Conservation (phyloP, 2,329 filamentous ascomycete genomes). For the Scorias spongiosa region DNA sequence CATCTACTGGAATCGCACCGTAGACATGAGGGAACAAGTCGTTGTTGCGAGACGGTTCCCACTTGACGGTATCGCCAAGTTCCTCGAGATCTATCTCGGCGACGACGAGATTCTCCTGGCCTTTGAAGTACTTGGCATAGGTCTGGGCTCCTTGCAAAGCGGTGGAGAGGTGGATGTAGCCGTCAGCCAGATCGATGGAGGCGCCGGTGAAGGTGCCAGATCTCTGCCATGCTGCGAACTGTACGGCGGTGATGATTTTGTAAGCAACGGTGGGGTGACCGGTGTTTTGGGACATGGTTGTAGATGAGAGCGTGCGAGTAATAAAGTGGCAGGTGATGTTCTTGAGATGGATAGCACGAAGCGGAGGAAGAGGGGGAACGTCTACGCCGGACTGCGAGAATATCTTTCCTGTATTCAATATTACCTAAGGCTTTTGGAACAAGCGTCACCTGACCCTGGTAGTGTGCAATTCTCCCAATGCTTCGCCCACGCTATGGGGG, state of each 20-base stretch:
- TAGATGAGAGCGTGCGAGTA: too few species aligned
- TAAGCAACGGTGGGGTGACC: conserved; percentile 1
- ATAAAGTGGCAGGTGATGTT: too few species aligned
- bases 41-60: conserved; percentile 4
- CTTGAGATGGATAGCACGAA: too few species aligned
- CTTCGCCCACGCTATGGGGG: too few species aligned
- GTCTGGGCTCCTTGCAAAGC: conserved; percentile 4
- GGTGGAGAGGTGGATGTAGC: conserved; percentile 8
- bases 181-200: conserved; percentile 6
- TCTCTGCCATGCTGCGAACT: conserved; percentile 2
- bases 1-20: background rate
- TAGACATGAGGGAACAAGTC: conserved; percentile 6
- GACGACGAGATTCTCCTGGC: conserved; percentile 2
- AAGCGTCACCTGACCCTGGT: too few species aligned
- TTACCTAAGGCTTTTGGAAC: too few species aligned
- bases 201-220: conserved; percentile 5
- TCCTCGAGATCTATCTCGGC: conserved; percentile 5
- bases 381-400: too few species aligned
- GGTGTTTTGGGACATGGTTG: background rate
- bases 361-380: too few species aligned
- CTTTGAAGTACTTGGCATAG: conserved; percentile 5
- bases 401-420: too few species aligned
- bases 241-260: conserved; percentile 6
- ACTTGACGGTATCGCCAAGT: conserved; percentile 6
- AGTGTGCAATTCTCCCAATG: too few species aligned